Conservation (phyloP, 2,329 filamentous ascomycete species). For the Calonectria pseudoturangicola region DNA sequence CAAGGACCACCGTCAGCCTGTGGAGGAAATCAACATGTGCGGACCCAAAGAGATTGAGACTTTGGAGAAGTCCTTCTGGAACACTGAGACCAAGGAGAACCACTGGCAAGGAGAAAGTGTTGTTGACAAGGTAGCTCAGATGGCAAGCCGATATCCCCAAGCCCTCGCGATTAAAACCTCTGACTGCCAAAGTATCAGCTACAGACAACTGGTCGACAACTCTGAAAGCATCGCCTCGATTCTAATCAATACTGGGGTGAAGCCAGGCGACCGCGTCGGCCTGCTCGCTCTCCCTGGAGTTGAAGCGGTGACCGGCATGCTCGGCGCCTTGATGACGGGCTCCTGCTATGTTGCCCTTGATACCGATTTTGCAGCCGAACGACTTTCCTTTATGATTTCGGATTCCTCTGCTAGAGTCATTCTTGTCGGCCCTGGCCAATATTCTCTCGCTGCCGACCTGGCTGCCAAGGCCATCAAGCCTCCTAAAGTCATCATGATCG, state of each 20-base stretch:
- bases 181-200: conserved; percentile 50
- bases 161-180: conserved; percentile 51
- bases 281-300: conserved; percentile 49
- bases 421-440: conserved; percentile 48
- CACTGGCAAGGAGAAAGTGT: conserved; percentile 49
- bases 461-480: conserved; percentile 39
- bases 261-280: conserved; percentile 46
- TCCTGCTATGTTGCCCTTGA: conserved; percentile 54
- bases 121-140: conserved; percentile 47
- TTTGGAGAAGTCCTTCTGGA: conserved; percentile 49
- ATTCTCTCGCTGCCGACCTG: conserved; percentile 44
- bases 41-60: conserved; percentile 48
- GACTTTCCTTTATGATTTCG: conserved; percentile 52
- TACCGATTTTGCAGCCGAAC: conserved; percentile 51
- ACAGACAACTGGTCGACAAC: conserved; percentile 49
- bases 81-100: conserved; percentile 44
- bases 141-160: conserved; percentile 51
- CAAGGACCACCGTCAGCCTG: conserved; percentile 53
- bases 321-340: conserved; percentile 49
- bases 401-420: conserved; percentile 46
- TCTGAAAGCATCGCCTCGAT: conserved; percentile 50
- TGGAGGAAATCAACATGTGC: conserved; percentile 51
- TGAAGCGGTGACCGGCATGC: conserved; percentile 49
- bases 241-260: conserved; percentile 45
- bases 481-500: conserved; percentile 45